Evolutionary conservation across 129 eudicot species (phyloP).

Genomic region (Scalesia atractyloides): DNA sequence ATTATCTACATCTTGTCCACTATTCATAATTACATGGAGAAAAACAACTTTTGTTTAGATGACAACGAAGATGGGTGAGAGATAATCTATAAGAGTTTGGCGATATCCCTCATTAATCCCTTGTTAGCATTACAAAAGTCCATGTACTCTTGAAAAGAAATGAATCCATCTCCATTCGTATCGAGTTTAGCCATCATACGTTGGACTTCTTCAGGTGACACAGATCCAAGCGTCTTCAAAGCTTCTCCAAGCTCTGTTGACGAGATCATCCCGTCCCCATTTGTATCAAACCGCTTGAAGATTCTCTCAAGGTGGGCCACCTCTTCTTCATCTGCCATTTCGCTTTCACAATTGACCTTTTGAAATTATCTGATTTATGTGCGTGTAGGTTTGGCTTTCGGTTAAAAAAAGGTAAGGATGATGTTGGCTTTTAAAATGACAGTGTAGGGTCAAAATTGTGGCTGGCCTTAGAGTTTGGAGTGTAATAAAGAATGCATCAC

Average conservation of each 20-base stretch:
- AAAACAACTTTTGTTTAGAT: neutral
- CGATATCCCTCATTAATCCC: slow-evolving; percentile 83
- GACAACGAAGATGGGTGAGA: neutral
- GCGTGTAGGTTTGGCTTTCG: slow-evolving; percentile 7
- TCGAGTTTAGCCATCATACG: slow-evolving; percentile 84
- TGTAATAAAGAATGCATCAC: slow-evolving; percentile 24
- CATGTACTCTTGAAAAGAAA: slow-evolving; percentile 73
- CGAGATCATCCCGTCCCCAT: slow-evolving; percentile 87
- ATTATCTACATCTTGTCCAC: slow-evolving; percentile 11
- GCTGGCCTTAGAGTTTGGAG: slow-evolving; percentile 41
- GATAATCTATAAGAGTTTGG: slow-evolving; percentile 58
- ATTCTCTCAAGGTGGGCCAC: slow-evolving; percentile 68
- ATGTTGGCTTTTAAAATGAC: slow-evolving; percentile 34
- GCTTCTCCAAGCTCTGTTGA: slow-evolving; percentile 84
- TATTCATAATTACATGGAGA: slow-evolving; percentile 25
- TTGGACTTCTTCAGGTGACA: slow-evolving; percentile 60
- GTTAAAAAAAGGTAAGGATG: neutral
- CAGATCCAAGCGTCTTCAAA: slow-evolving; percentile 70
- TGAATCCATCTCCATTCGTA: slow-evolving; percentile 76
- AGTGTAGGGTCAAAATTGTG: slow-evolving; percentile 21
- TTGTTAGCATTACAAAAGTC: slow-evolving; percentile 65
- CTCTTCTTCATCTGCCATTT: slow-evolving; percentile 66
- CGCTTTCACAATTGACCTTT: neutral
- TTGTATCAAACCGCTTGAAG: slow-evolving; percentile 78
- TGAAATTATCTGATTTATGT: neutral